A percentile compares a stretch with the other conserved stretches of the same genome.
phyloP scores from a whole-genome alignment of 305 asterid species.

The Solanum hybrid region DNA sequence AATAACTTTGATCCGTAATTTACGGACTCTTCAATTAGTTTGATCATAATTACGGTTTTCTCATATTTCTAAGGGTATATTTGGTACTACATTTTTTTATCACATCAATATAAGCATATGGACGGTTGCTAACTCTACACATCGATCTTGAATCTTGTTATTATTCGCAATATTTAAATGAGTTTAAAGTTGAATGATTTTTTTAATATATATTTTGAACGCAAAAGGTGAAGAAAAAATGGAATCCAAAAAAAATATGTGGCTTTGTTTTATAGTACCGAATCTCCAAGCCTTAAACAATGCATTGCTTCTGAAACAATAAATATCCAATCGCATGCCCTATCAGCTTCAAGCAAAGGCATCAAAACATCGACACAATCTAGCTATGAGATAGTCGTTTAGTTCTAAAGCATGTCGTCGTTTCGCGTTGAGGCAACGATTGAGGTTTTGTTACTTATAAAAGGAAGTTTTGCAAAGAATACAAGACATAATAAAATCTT shows the following conservation, averaged over 20 bases:
- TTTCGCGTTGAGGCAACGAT: neutral
- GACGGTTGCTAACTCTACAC: neutral
- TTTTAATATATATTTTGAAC: neutral
- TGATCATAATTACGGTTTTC: neutral
- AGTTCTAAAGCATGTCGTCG: neutral
- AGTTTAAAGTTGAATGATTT: neutral
- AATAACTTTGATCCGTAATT: slow-evolving; percentile 42
- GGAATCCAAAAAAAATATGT: neutral
- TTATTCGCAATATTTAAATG: neutral
- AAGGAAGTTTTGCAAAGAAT: neutral
- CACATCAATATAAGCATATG: neutral
- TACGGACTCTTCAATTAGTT: slow-evolving; percentile 11
- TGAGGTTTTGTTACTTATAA: neutral
- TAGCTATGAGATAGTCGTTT: neutral
- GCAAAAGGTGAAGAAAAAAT: neutral
- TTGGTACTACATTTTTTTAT: neutral
- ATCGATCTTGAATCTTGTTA: neutral
- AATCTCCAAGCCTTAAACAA: no score
- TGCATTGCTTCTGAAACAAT: no score
- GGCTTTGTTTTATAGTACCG: neutral
- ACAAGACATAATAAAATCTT: neutral
- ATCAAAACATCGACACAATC: neutral
- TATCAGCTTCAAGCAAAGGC: neutral
- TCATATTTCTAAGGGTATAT: neutral
- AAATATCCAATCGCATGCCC: no score